Evolutionary conservation across 169 alveolate species (phyloP).

Genomic region (Theileria orientalis): DNA sequence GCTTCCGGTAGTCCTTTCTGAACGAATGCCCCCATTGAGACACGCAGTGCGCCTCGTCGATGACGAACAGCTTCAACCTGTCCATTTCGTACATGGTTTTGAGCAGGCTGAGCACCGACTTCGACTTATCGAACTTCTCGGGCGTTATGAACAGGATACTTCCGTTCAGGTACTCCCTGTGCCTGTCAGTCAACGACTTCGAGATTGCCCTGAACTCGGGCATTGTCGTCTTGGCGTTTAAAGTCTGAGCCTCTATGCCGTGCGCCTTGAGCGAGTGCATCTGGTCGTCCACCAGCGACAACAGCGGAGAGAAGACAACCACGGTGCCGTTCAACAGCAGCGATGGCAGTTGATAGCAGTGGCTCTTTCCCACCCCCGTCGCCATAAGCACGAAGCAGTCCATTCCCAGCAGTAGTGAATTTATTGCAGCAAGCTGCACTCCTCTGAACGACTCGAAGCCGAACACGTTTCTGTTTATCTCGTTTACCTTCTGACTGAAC

Average conservation of each 20-base stretch:
- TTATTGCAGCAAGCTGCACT: conserved; percentile 88
- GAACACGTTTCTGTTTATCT: conserved; percentile 45
- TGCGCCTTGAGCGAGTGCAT: conserved; percentile 78
- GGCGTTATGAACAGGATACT: conserved; percentile 80
- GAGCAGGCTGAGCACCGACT: conserved; percentile 52
- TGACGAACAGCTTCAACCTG: conserved; percentile 78
- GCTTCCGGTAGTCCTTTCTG: conserved; percentile 86
- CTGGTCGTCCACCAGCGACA: conserved; percentile 93
- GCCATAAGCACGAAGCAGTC: conserved; percentile 92
- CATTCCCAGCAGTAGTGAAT: conserved; percentile 82
- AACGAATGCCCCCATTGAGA: conserved; percentile 90
- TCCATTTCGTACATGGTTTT: conserved; percentile 68
- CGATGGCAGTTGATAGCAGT: conserved; percentile 93
- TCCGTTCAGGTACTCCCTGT: conserved; percentile 50
- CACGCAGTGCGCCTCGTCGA: conserved; percentile 90
- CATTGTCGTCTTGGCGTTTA: conserved; percentile 56
- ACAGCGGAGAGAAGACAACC: conserved; percentile 92
- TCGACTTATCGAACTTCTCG: conserved; percentile 77
- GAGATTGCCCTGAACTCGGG: conserved; percentile 45
- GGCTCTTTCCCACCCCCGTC: conserved; percentile 97
- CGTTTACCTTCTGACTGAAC: conserved; percentile 37
- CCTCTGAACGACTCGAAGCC: conserved; percentile 74
- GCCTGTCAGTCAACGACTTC: conserved; percentile 22
- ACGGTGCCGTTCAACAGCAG: conserved; percentile 87
- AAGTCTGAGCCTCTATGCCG: conserved; percentile 79